These are phyloP conservation scores for Sporisorium reilianum DNA, from an alignment of 1,284 basidiomycete genomes.

Conservation along the genomic window DNA sequence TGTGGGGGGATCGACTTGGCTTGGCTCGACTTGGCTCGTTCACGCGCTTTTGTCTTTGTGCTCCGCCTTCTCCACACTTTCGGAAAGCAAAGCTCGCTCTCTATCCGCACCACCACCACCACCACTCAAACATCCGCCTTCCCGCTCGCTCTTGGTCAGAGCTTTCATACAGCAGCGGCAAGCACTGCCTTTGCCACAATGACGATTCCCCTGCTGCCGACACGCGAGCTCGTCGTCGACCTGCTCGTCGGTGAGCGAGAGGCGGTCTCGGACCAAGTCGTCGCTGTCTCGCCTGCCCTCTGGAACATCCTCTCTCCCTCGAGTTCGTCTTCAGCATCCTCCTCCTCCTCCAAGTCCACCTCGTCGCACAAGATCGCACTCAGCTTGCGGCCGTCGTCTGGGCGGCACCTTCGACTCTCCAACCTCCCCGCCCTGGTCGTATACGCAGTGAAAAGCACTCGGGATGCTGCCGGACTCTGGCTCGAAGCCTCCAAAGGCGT, in stretches of 20 bases:
- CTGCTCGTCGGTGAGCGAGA: conserved; percentile 35
- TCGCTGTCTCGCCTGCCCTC: conserved; percentile 30
- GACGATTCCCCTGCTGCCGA: conserved; percentile 19
- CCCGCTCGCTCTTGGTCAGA: no score
- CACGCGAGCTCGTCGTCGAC: conserved; percentile 32
- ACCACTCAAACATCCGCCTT: background rate
- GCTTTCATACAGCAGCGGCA: no score
- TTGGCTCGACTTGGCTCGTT: background rate
- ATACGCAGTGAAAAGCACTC: conserved; percentile 26
- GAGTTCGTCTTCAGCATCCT: background rate
- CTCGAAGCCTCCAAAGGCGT: conserved; percentile 34
- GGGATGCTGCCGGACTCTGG: conserved; percentile 24
- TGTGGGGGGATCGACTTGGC: background rate
- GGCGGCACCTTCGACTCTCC: conserved; percentile 15
- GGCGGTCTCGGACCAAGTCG: conserved; percentile 28
- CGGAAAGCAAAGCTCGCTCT: background rate
- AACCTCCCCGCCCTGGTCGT: conserved; percentile 25
- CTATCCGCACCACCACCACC: background rate
- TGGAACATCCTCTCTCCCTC: conserved; percentile 18
- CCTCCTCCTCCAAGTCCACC: conserved; percentile 11
- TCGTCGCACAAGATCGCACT: conserved; percentile 11
- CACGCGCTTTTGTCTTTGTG: conserved; percentile 14
- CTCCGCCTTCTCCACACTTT: conserved; percentile 28
- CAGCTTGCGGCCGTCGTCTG: conserved; percentile 31
- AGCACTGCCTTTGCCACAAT: no score